These are phyloP conservation scores for Xerocomus brunneocitrinus DNA, from an alignment of 768 basidiomycete genomes.

Conservation along the genomic window DNA sequence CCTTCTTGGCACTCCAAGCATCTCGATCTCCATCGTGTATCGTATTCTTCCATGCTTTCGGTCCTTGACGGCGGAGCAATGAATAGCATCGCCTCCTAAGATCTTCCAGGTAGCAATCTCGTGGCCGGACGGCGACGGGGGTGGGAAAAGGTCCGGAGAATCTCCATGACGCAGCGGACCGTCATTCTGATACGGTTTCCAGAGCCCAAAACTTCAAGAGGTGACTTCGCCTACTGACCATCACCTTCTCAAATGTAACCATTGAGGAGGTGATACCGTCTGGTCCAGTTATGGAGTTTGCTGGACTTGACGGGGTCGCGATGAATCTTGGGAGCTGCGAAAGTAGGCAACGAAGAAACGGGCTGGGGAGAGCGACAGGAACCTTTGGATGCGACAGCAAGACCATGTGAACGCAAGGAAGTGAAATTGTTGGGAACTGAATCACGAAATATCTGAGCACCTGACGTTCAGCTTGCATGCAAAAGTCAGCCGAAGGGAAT, in stretches of 20 bases:
- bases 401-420: background rate
- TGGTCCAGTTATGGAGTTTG: background rate
- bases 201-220: background rate
- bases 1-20: slow-evolving; percentile 4
- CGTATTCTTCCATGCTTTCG: background rate
- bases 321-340: background rate
- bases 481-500: background rate
- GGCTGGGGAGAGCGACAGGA: too few species aligned
- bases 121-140: too few species aligned
- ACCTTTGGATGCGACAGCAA: background rate
- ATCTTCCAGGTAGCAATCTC: background rate
- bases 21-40: slow-evolving; percentile 7
- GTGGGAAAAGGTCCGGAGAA: too few species aligned
- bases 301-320: background rate
- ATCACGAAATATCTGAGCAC: background rate
- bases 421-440: background rate
- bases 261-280: background rate
- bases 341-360: background rate
- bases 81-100: background rate
- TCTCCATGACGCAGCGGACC: background rate
- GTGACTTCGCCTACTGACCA: background rate
- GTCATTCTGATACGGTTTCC: background rate
- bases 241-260: background rate
- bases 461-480: background rate
- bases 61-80: background rate